Evolutionary conservation across 352 stramenopile species (phyloP), one percentile per base, ranked within the genome.

Genomic region (Globisporangium irregulare): DNA sequence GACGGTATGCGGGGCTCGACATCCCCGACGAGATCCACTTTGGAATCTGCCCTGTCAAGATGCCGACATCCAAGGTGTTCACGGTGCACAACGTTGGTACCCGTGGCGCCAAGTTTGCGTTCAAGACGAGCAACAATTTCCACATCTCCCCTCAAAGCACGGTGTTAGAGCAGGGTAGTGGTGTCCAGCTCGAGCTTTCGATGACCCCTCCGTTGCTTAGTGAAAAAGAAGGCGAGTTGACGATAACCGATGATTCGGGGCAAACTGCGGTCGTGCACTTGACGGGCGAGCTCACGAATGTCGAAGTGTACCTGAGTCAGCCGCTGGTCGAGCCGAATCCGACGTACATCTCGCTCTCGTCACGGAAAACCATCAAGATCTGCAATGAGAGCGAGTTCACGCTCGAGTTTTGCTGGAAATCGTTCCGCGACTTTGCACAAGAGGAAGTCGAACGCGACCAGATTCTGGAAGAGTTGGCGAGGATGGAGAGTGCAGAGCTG

Each of bases 281-380:
- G 18, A 10, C 55, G 15, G 93, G 90, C 10, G 73, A 82, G 15
- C 92, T 92, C 0, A 77, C 87, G 27, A 96, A 97, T 58, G 81
- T 98, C 12, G 90, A 98, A 20, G 91, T 99, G 25, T 96, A 94
- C 67, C 67, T 99, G 59, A 95, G 89, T 54, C 79, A 89, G 50
- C 90, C 87, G 0, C 70, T 94, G 20, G 77, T 98, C 29, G 83
- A 96, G 63, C 73, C 97, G 1, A 91, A 78, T 22, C 80, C 93
- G 6, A 90, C 94, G 9, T 98, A 98, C 73, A 93, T 98, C 56
- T 95, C 91, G 38, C 78, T 99, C 14, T 87, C 78, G 34, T 98
- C 94, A 34, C 83, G 92, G 20, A 94, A 86, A 59, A 96, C 77
- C 1, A 68, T 98, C 65, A 96, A 96, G 65, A 97, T 99, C 62